These are phyloP conservation scores for Aspergillus fijiensis DNA, from an alignment of 2,329 filamentous ascomycete species.

Conservation along the genomic window DNA sequence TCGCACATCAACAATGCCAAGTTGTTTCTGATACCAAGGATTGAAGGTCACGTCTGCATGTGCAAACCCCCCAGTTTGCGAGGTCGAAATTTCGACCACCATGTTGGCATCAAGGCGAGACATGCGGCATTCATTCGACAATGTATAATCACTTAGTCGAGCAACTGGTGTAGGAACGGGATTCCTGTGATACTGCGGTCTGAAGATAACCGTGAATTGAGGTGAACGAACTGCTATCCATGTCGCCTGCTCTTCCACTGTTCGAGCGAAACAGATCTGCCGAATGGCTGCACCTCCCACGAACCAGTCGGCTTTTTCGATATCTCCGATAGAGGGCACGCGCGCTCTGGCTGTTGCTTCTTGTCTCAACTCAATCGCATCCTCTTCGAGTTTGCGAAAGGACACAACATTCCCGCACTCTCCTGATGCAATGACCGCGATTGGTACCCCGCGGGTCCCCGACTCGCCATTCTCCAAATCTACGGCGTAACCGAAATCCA, in stretches of 20 bases:
- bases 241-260: slow-evolving; percentile 39
- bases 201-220: slow-evolving; percentile 50
- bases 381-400: slow-evolving; percentile 40
- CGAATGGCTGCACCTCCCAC: slow-evolving; percentile 52
- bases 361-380: slow-evolving; percentile 24
- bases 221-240: slow-evolving; percentile 54
- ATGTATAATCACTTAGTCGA: slow-evolving; percentile 14
- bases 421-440: slow-evolving; percentile 43
- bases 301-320: slow-evolving; percentile 51
- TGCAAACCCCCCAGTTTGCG: slow-evolving; percentile 46
- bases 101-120: slow-evolving; percentile 51
- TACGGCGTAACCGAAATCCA: slow-evolving; percentile 53
- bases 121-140: slow-evolving; percentile 18
- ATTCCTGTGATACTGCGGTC: slow-evolving; percentile 38
- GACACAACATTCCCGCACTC: slow-evolving; percentile 50
- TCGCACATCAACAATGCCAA: slow-evolving; percentile 55
- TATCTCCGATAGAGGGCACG: slow-evolving; percentile 42
- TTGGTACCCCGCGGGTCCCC: slow-evolving; percentile 31
- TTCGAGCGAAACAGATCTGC: slow-evolving; percentile 54
- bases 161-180: slow-evolving; percentile 25
- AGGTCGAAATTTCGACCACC: slow-evolving; percentile 45
- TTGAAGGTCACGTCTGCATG: slow-evolving; percentile 61
- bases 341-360: slow-evolving; percentile 29
- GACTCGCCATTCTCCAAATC: slow-evolving; percentile 33
- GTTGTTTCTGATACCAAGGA: slow-evolving; percentile 57